A percentile compares a stretch with the other conserved stretches of the same genome.
Conservation (phyloP, 129 eudicot species). For the Apium graveolens region DNA sequence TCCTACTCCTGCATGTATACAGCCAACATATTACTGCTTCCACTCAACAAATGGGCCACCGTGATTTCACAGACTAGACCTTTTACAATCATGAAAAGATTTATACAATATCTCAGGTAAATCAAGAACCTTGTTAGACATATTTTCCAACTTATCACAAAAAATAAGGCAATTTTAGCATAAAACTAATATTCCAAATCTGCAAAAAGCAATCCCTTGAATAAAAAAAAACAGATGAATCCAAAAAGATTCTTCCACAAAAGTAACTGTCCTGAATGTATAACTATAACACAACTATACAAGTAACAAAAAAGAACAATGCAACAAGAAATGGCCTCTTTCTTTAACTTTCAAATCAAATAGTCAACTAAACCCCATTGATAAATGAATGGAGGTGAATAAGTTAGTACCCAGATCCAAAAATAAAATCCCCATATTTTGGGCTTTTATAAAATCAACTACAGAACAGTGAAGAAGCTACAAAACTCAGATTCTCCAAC, state of each 20-base stretch:
- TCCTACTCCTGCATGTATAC: constrained; percentile 23
- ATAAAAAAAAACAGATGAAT: constrained; percentile 8
- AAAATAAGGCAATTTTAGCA: neutral
- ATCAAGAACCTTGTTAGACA: neutral
- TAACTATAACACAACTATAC: neutral
- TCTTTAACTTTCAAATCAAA: constrained; percentile 8
- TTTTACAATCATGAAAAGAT: constrained; percentile 11
- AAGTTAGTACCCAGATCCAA: constrained; percentile 11
- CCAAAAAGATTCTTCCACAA: constrained; percentile 11
- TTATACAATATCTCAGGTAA: neutral
- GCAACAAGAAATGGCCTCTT: neutral
- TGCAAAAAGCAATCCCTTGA: neutral
- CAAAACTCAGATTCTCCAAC: constrained; percentile 8
- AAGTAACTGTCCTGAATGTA: neutral
- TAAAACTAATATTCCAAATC: constrained; percentile 3
- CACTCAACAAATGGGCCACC: neutral
- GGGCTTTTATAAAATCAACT: neutral
- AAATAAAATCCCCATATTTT: neutral
- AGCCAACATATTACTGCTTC: constrained; percentile 23
- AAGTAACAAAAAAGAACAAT: neutral
- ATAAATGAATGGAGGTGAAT: constrained; percentile 5
- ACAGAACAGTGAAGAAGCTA: neutral
- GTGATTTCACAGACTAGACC: constrained; percentile 10
- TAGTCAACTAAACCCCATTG: constrained; percentile 8
- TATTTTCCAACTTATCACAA: neutral